A percentile compares a stretch with the other conserved stretches of the same genome.
Evolutionary conservation across 129 eudicot genomes (phyloP).

Genomic region (Flaveria sonorensis): DNA sequence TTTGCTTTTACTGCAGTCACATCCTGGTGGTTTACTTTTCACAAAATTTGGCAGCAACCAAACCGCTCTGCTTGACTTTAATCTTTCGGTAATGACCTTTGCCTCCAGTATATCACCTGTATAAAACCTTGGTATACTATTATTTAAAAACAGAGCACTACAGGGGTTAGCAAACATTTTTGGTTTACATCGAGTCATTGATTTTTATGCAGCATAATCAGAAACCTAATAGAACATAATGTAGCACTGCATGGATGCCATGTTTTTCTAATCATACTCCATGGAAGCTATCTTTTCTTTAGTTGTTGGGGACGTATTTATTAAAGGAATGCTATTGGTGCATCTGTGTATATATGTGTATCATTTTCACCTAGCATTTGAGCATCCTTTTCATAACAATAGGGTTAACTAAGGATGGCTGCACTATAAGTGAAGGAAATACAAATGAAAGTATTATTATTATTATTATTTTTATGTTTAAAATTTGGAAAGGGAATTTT

Average conservation of each 20-base stretch:
- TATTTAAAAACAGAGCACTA: not conserved
- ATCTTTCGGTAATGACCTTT: constrained; percentile 65
- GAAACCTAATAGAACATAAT: not conserved
- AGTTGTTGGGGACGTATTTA: not conserved
- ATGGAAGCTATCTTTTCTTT: not conserved
- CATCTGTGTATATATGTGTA: not conserved
- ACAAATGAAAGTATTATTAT: not conserved
- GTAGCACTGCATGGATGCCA: not conserved
- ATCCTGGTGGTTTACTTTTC: constrained; percentile 83
- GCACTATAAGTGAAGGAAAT: not conserved
- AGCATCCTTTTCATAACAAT: not conserved
- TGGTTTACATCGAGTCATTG: not conserved
- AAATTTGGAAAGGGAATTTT: not conserved
- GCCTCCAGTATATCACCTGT: not conserved
- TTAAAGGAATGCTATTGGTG: not conserved
- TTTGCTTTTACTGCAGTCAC: constrained; percentile 58
- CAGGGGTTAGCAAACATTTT: not conserved
- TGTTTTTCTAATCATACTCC: not conserved
- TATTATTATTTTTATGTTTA: not conserved
- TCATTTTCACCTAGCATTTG: not conserved
- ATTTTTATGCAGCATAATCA: not conserved
- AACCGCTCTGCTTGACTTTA: constrained; percentile 82
- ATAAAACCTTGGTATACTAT: constrained; percentile 4
- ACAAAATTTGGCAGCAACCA: constrained; percentile 92
- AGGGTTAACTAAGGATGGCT: not conserved